phyloP scores from a whole-genome alignment of 306 rosid genomes.

The Inga oerstediana region DNA sequence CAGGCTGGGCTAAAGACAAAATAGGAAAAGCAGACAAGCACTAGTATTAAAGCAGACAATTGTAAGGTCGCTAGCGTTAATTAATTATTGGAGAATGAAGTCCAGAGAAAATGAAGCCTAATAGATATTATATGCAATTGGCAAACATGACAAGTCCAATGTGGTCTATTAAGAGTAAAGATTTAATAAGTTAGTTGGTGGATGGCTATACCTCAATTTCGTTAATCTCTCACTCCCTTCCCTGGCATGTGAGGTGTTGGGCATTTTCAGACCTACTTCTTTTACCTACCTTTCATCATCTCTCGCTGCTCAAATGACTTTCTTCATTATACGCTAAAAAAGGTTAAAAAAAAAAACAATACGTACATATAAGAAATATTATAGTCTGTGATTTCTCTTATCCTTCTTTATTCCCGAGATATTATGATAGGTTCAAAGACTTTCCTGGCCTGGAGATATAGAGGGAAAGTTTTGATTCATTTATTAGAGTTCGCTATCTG shows the following conservation, averaged over 20 bases:
- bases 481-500: background rate
- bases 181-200: background rate
- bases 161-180: background rate
- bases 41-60: background rate
- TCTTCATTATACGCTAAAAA: too few relatives aligned
- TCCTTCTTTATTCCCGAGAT: background rate
- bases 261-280: background rate
- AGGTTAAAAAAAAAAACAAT: background rate
- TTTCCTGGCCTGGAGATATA: background rate
- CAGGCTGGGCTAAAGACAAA: background rate
- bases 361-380: too few relatives aligned
- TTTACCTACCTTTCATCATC: background rate
- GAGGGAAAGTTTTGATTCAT: background rate
- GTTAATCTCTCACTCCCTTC: slow-evolving; percentile 15
- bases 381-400: background rate
- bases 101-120: background rate
- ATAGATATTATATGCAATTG: background rate
- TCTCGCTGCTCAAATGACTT: background rate
- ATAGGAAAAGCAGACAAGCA: background rate
- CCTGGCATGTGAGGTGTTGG: slow-evolving; percentile 15
- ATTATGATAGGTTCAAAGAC: background rate
- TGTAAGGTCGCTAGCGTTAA: background rate
- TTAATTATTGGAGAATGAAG: background rate
- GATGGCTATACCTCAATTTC: background rate
- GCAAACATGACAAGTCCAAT: background rate